Conservation (phyloP, 768 basidiomycete species). For the Lentinus brumalis region DNA sequence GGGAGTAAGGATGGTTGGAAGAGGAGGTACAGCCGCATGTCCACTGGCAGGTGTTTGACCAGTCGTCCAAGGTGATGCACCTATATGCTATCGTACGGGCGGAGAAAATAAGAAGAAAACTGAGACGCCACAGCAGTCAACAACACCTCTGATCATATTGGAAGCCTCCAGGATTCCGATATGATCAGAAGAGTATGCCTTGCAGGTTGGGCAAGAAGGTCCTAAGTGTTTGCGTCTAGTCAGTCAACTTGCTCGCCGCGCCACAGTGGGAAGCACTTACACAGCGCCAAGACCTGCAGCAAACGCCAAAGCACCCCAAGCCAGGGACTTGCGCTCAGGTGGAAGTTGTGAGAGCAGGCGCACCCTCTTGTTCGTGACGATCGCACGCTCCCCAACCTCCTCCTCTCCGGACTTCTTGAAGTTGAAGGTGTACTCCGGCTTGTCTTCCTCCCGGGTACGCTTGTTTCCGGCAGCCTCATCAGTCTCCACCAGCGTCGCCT, state of each 20-base stretch:
- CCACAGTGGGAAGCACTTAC: slow-evolving; percentile 38
- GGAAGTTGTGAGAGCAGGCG: slow-evolving; percentile 51
- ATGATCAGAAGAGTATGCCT: slow-evolving; percentile 15
- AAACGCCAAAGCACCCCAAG: slow-evolving; percentile 86
- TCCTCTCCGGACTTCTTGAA: slow-evolving; percentile 62
- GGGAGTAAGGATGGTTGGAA: background rate
- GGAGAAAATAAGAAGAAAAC: background rate
- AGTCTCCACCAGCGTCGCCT: slow-evolving; percentile 22
- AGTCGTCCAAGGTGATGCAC: slow-evolving; percentile 8
- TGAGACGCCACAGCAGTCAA: too few relatives aligned
- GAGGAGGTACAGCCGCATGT: slow-evolving; percentile 4
- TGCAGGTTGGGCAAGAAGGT: slow-evolving; percentile 23
- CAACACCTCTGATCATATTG: too few relatives aligned
- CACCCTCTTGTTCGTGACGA: slow-evolving; percentile 67
- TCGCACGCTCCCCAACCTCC: slow-evolving; percentile 54
- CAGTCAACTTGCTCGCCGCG: background rate
- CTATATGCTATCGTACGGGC: slow-evolving; percentile 14
- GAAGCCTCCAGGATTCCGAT: background rate
- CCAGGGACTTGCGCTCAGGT: slow-evolving; percentile 72
- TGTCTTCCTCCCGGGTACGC: slow-evolving; percentile 57
- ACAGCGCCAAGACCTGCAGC: slow-evolving; percentile 80
- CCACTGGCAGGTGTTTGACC: background rate
- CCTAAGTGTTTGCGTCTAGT: background rate
- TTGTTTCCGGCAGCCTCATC: slow-evolving; percentile 36
- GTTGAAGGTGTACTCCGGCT: slow-evolving; percentile 54